Conservation (phyloP, 257 asterid genomes). For the Hygrophila difformis region DNA sequence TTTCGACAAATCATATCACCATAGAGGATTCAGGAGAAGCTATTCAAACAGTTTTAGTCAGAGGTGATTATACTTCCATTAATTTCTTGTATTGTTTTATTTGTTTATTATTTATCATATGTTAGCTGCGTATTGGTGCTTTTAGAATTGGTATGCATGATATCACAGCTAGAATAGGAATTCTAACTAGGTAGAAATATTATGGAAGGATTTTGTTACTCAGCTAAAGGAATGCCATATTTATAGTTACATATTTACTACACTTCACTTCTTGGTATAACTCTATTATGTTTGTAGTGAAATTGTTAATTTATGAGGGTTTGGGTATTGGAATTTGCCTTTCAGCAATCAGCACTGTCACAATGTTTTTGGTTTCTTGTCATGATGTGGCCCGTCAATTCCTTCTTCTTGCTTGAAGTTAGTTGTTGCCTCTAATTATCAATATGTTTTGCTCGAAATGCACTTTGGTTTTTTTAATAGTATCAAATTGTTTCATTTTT, state of each 20-base stretch:
- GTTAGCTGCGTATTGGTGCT: constrained; percentile 12
- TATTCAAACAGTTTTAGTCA: constrained; percentile 68
- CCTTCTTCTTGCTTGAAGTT: too few relatives aligned
- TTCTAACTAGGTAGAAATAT: background rate
- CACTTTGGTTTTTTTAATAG: too few relatives aligned
- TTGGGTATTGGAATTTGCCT: too few relatives aligned
- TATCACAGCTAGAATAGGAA: constrained; percentile 3
- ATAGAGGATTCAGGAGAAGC: constrained; percentile 62
- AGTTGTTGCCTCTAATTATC: too few relatives aligned
- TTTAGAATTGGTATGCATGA: constrained; percentile 12
- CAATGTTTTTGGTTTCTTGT: too few relatives aligned
- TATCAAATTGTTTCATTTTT: too few relatives aligned
- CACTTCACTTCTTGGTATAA: background rate
- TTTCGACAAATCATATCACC: constrained; percentile 45
- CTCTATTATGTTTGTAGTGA: background rate
- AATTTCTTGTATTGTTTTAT: background rate
- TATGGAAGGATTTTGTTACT: background rate
- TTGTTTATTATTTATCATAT: background rate
- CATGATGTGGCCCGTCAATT: too few relatives aligned
- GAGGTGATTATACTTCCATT: constrained; percentile 41
- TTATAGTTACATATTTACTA: background rate
- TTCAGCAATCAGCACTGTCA: too few relatives aligned
- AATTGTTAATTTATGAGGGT: background rate
- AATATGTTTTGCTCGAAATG: too few relatives aligned
- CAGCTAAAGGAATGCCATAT: background rate